phyloP scores from a whole-genome alignment of 495 filamentous ascomycete genomes.

The Trichoderma asperelloides region DNA sequence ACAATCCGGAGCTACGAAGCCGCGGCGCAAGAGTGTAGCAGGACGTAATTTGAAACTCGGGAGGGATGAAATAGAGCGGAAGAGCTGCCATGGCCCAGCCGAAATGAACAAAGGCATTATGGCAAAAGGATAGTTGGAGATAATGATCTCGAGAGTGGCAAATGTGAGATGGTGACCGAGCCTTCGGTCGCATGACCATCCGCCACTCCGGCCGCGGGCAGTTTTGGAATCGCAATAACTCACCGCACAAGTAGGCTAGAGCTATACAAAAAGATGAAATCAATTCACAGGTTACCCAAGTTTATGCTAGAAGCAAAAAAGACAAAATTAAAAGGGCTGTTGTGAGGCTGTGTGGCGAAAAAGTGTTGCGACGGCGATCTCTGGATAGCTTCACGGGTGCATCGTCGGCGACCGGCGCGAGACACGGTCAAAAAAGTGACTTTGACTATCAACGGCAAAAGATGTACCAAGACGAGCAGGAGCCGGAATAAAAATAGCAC shows the following conservation, averaged over 20 bases:
- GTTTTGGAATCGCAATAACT: neutral
- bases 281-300: neutral
- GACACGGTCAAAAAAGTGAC: neutral
- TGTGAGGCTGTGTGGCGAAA: neutral
- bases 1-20: neutral
- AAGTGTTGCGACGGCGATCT: neutral
- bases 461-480: neutral
- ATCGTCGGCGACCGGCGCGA: neutral
- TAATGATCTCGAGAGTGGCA: neutral
- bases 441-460: neutral
- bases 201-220: neutral
- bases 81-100: neutral
- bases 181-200: slow-evolving; percentile 5
- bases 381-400: slow-evolving; percentile 1
- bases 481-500: neutral
- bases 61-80: neutral
- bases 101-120: neutral
- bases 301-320: neutral
- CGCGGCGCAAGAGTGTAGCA: neutral
- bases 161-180: neutral
- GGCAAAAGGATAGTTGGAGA: neutral
- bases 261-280: neutral
- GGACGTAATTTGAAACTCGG: neutral
- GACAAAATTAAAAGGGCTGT: neutral
- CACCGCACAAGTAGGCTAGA: neutral